These are phyloP conservation scores for Termitomyces sp. DNA, from an alignment of 768 basidiomycete species.

Conservation along the genomic window DNA sequence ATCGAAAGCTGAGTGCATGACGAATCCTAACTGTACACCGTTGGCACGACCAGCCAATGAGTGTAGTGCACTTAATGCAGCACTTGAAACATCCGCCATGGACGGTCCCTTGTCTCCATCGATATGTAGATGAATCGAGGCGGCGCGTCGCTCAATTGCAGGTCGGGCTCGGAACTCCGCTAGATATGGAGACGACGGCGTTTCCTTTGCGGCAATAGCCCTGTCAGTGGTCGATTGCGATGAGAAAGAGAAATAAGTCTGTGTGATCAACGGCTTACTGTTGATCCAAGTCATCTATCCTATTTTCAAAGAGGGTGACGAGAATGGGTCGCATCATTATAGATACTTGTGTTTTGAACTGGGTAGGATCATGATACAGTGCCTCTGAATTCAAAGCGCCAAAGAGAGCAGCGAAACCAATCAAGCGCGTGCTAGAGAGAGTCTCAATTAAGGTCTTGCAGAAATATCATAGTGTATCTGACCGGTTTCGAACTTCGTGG, in stretches of 20 bases:
- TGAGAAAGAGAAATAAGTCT: slow-evolving; percentile 4
- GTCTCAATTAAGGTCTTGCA: not conserved
- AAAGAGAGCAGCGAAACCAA: slow-evolving; percentile 79
- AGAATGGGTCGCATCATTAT: slow-evolving; percentile 70
- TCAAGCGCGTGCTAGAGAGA: slow-evolving; percentile 62
- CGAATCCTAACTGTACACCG: slow-evolving; percentile 62
- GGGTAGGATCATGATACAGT: slow-evolving; percentile 62
- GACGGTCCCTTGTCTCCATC: slow-evolving; percentile 86
- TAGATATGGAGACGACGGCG: slow-evolving; percentile 71
- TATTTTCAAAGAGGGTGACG: slow-evolving; percentile 57
- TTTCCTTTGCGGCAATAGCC: slow-evolving; percentile 55
- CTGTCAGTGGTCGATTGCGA: slow-evolving; percentile 26
- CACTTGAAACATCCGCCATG: slow-evolving; percentile 64
- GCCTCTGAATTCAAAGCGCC: slow-evolving; percentile 83
- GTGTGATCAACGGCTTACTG: slow-evolving; percentile 45
- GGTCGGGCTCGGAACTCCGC: slow-evolving; percentile 82
- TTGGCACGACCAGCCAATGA: slow-evolving; percentile 72
- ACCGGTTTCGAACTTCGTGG: slow-evolving; percentile 74
- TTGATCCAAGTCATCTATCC: slow-evolving; percentile 52
- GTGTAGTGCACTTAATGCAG: slow-evolving; percentile 65
- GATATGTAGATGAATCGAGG: slow-evolving; percentile 83
- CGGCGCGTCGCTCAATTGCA: slow-evolving; percentile 72
- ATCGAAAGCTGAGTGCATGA: slow-evolving; percentile 70
- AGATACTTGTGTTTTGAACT: slow-evolving; percentile 68
- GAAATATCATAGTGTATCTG: slow-evolving; percentile 4